Base-by-base conservation (phyloP, 768 basidiomycete genomes). In the Podaxis pistillaris region DNA sequence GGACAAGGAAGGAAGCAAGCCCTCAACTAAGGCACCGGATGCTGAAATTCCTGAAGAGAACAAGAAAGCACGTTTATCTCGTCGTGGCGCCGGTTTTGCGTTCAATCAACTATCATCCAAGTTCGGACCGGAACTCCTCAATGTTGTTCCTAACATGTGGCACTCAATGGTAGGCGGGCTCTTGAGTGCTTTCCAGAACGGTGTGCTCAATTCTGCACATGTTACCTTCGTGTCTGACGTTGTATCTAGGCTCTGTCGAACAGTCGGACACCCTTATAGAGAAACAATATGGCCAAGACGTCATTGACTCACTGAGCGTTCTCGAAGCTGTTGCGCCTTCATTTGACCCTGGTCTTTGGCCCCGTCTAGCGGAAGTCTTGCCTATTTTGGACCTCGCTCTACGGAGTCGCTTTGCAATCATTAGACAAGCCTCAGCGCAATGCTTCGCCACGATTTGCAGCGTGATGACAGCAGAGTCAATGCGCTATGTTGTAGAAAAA, bases 71-170 rank as follows among this genome's bases (percentile, higher is more conserved):
- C 83, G 81, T 40, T 77, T 98, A 12, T 89, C 94, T 1, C 82
- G 94, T 57, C 81, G 96, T 56, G 97, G 97, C 24, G 96, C 96
- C 1, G 78, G 89, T 13, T 78, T 90, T 22, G 95, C 96, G 0
- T 91, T 99, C 63, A 79, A 84, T 54, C 81, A 91, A 64, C 76
- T 99, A 33, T 93, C 94, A 1, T 71, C 75, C 2, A 84, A 83
- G 64, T 97, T 98, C 66, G 94, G 91, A 0, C 71, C 85, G 1
- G 76, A 75, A 13, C 77, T 98, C 33, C 76, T 98, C 38, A 83
- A 88, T 0, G 80, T 85, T 37, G 86, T 98, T n/a, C 96, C 97
- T 1, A 93, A 86, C 66, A 91, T 98, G 83, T 98, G 96, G 96
- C 87, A 90, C 54, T 94, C 91, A 4, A 93, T 97, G 86, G 87